Conservation (phyloP, 208 protist genomes). For the Vickermania spadyakhi region DNA sequence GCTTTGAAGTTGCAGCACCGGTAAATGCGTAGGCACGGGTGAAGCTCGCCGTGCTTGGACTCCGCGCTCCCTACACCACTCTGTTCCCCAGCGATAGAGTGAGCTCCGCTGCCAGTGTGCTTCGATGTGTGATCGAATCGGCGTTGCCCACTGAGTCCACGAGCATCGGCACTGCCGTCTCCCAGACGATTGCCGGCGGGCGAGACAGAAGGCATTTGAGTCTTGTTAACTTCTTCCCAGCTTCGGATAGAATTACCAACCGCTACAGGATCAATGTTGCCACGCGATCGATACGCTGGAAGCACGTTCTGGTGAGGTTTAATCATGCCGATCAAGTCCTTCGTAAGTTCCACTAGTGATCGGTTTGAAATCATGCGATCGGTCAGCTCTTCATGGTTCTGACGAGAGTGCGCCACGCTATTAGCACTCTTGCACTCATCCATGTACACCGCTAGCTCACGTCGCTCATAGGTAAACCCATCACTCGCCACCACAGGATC, state of each 20-base stretch:
- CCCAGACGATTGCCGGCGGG: not conserved
- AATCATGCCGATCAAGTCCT: constrained; percentile 54
- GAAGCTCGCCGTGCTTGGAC: constrained; percentile 18
- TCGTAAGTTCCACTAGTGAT: constrained; percentile 21
- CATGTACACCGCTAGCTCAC: constrained; percentile 54
- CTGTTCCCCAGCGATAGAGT: not conserved
- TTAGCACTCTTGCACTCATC: constrained; percentile 57
- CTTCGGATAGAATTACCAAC: not conserved
- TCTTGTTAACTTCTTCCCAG: not conserved
- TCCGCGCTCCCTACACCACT: constrained; percentile 3
- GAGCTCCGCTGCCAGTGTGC: not conserved
- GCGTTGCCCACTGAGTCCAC: not conserved
- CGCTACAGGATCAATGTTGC: constrained; percentile 2
- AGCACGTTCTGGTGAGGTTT: constrained; percentile 24
- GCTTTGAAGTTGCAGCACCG: constrained; percentile 84
- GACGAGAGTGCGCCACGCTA: constrained; percentile 76
- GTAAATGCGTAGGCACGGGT: constrained; percentile 85
- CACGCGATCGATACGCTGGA: constrained; percentile 18
- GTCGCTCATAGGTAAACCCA: constrained; percentile 81
- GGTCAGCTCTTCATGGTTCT: constrained; percentile 80
- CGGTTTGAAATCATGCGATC: constrained; percentile 71
- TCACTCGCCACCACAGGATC: constrained; percentile 83
- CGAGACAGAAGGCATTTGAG: not conserved
- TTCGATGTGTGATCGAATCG: not conserved
- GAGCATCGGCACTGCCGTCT: not conserved